Conservation (phyloP, 1,284 basidiomycete species). For the Ceratobasidium sp. region DNA sequence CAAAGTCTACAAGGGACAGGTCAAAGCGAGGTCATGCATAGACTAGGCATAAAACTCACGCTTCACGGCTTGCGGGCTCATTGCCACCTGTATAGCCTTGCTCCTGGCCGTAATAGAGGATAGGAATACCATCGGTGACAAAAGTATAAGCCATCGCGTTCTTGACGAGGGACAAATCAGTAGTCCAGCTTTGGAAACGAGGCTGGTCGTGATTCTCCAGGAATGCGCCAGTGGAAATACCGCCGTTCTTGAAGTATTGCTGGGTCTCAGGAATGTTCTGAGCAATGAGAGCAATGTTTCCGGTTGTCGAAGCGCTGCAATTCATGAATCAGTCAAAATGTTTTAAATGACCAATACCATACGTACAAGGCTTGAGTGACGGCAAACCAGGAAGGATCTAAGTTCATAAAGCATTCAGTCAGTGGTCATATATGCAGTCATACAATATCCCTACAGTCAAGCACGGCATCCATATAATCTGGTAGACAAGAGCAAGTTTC, state of each 20-base stretch:
- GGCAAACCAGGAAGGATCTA: constrained; percentile 28
- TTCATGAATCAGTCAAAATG: not conserved
- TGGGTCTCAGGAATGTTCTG: constrained; percentile 48
- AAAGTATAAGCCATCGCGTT: constrained; percentile 56
- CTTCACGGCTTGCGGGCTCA: constrained; percentile 65
- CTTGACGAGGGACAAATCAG: constrained; percentile 47
- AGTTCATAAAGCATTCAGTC: constrained; percentile 46
- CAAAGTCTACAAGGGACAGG: constrained; percentile 57
- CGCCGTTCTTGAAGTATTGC: constrained; percentile 45
- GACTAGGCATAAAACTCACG: constrained; percentile 55
- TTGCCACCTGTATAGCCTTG: constrained; percentile 57
- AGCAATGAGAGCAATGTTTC: constrained; percentile 51
- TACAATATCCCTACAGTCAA: constrained; percentile 57
- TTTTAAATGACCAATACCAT: not conserved
- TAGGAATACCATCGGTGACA: constrained; percentile 60
- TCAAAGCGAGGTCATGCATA: not conserved
- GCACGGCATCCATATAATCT: constrained; percentile 57
- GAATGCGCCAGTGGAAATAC: constrained; percentile 53
- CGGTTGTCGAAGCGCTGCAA: constrained; percentile 41
- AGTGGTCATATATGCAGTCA: constrained; percentile 46
- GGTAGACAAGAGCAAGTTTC: constrained; percentile 29
- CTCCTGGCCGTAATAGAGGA: constrained; percentile 65
- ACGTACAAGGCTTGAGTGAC: constrained; percentile 29
- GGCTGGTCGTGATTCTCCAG: constrained; percentile 56
- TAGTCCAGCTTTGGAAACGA: constrained; percentile 48